Percentiles rank a stretch among this genome's conserved stretches.
Conservation (phyloP, 140 eudicot species). For the Stevia rebaudiana region DNA sequence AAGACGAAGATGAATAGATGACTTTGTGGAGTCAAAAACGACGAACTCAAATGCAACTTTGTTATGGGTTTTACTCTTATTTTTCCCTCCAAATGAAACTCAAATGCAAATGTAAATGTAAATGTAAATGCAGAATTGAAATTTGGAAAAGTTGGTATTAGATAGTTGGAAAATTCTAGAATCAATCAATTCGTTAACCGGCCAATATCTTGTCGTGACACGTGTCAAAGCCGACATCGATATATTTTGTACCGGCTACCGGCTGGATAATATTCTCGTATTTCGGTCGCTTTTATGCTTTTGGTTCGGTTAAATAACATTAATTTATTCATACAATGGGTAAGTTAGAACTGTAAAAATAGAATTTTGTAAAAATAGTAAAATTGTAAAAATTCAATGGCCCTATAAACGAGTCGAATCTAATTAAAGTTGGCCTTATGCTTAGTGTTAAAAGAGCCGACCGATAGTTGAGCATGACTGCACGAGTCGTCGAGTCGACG, state of each 20-base stretch:
- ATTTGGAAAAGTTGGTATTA: conserved; percentile 19
- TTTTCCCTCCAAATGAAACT: conserved; percentile 30
- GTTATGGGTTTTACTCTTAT: not conserved
- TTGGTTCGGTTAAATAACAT: not conserved
- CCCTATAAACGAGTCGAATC: too few relatives aligned
- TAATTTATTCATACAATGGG: too few relatives aligned
- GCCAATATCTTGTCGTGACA: conserved; percentile 19
- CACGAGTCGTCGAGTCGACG: too few relatives aligned
- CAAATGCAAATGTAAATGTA: conserved; percentile 20
- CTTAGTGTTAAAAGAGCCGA: too few relatives aligned
- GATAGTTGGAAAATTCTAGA: conserved; percentile 16
- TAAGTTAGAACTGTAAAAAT: too few relatives aligned
- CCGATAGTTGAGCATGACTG: too few relatives aligned
- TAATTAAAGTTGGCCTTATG: too few relatives aligned
- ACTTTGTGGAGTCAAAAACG: conserved; percentile 11
- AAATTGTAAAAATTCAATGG: too few relatives aligned
- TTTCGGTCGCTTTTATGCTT: not conserved
- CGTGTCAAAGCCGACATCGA: conserved; percentile 4
- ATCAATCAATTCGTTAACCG: conserved; percentile 27
- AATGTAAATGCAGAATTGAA: conserved; percentile 3
- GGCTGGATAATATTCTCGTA: conserved; percentile 10
- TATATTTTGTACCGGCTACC: conserved; percentile 21
- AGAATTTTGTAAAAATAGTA: too few relatives aligned
- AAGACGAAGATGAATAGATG: conserved; percentile 6
- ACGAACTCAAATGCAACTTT: conserved; percentile 19